A percentile compares a stretch with the other conserved stretches of the same genome.
These are phyloP conservation scores for Capsella rubella DNA, from an alignment of 441 rosid species.

Conservation along the genomic window DNA sequence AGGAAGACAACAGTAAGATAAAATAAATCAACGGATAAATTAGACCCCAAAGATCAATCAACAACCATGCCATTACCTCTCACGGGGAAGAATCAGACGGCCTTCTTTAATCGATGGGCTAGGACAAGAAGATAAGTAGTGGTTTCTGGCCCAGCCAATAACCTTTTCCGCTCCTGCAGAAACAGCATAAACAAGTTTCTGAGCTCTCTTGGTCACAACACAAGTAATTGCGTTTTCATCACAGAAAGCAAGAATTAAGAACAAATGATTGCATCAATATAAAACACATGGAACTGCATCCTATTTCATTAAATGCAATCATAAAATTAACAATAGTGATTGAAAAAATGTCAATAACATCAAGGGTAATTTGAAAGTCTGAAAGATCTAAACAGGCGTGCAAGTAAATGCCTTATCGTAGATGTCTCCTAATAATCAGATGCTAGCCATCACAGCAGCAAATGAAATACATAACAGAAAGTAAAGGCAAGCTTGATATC, in stretches of 20 bases:
- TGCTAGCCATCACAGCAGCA: conserved; percentile 10
- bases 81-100: conserved; percentile 73
- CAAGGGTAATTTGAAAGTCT: conserved; percentile 2
- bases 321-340: not conserved
- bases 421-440: not conserved
- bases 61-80: conserved; percentile 61
- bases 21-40: conserved; percentile 11
- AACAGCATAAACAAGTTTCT: conserved; percentile 34
- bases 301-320: not conserved
- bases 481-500: conserved; percentile 18
- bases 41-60: conserved; percentile 21
- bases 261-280: conserved; percentile 16
- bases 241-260: not conserved
- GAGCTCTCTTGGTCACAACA: conserved; percentile 17
- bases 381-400: conserved; percentile 7
- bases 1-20: conserved; percentile 46
- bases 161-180: conserved; percentile 89
- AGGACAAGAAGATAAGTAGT: conserved; percentile 69
- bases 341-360: not conserved
- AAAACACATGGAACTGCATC: conserved; percentile 15
- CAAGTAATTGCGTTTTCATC: not conserved
- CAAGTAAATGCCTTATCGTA: conserved; percentile 12
- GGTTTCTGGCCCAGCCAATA: conserved; percentile 97
- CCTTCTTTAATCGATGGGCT: conserved; percentile 77
- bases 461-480: conserved; percentile 9